Conservation (phyloP, 164 flowering plant genomes). For the Aristolochia californica region DNA sequence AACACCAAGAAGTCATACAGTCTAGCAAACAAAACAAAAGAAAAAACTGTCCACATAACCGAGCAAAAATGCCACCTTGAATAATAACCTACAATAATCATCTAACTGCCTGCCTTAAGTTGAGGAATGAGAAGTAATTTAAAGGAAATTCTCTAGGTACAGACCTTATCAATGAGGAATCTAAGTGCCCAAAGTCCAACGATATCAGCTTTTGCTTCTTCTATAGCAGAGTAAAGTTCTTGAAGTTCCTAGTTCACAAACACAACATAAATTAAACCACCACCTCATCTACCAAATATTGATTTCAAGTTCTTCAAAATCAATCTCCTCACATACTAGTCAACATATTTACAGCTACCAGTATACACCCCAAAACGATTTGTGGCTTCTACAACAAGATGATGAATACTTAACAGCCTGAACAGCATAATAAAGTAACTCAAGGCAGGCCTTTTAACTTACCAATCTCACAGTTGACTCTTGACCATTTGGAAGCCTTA, state of each 20-base stretch:
- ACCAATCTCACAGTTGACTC: slow-evolving; percentile 91
- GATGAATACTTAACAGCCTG: too few species aligned
- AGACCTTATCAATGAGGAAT: slow-evolving; percentile 63
- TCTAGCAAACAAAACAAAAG: too few species aligned
- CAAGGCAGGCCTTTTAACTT: slow-evolving; percentile 7
- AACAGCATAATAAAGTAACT: too few species aligned
- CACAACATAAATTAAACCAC: background rate
- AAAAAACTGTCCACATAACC: too few species aligned
- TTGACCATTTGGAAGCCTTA: slow-evolving; percentile 72
- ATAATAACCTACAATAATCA: too few species aligned
- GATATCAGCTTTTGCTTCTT: slow-evolving; percentile 98
- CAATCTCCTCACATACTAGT: background rate
- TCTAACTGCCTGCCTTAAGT: too few species aligned
- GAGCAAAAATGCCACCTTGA: too few species aligned
- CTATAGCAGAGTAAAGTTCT: slow-evolving; percentile 89
- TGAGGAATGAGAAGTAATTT: background rate
- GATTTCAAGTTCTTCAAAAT: background rate
- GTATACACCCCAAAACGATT: too few species aligned
- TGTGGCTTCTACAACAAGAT: too few species aligned
- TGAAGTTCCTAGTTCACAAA: slow-evolving; percentile 61
- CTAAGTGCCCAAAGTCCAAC: slow-evolving; percentile 95
- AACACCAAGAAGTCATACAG: background rate
- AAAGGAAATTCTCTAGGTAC: background rate
- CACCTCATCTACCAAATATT: background rate
- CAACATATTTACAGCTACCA: too few species aligned